Evolutionary conservation across 2,329 filamentous ascomycete genomes (phyloP).

Genomic region (Aspergillus fumigatiaffinis): DNA sequence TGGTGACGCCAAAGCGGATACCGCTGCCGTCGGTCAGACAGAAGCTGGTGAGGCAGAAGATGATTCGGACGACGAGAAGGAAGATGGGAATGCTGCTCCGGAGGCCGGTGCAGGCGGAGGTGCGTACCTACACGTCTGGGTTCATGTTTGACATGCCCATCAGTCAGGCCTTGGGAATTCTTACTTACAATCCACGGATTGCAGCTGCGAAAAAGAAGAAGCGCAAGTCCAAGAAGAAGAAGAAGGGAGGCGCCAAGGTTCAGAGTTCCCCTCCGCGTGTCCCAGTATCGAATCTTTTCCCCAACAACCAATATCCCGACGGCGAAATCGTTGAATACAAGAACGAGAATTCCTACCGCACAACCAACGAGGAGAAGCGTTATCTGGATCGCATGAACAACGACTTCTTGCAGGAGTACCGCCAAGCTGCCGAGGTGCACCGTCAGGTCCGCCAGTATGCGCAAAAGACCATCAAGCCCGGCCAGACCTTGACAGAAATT

Average conservation of each 20-base stretch:
- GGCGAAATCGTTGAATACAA: constrained; percentile 76
- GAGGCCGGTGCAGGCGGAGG: constrained; percentile 39
- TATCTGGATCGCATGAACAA: constrained; percentile 76
- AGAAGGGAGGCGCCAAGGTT: constrained; percentile 55
- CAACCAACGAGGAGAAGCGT: constrained; percentile 79
- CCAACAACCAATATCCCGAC: constrained; percentile 66
- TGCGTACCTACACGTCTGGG: constrained; percentile 15
- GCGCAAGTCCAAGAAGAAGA: constrained; percentile 73
- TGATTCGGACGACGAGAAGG: constrained; percentile 54
- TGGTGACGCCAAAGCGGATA: constrained; percentile 31
- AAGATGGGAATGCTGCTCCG: constrained; percentile 42
- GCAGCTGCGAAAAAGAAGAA: constrained; percentile 69
- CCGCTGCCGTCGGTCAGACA: constrained; percentile 27
- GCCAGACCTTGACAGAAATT: constrained; percentile 74
- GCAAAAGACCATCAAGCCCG: constrained; percentile 74
- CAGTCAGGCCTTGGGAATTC: not conserved
- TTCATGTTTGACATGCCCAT: not conserved
- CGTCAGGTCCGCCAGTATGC: constrained; percentile 82
- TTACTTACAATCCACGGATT: not conserved
- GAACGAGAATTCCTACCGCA: constrained; percentile 73
- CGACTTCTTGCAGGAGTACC: constrained; percentile 76
- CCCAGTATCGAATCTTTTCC: constrained; percentile 68
- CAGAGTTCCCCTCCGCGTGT: constrained; percentile 78
- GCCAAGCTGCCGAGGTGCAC: constrained; percentile 83
- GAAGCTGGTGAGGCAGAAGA: constrained; percentile 49